Conservation (phyloP, 2,329 filamentous ascomycete species). For the Fusarium nodosum region DNA sequence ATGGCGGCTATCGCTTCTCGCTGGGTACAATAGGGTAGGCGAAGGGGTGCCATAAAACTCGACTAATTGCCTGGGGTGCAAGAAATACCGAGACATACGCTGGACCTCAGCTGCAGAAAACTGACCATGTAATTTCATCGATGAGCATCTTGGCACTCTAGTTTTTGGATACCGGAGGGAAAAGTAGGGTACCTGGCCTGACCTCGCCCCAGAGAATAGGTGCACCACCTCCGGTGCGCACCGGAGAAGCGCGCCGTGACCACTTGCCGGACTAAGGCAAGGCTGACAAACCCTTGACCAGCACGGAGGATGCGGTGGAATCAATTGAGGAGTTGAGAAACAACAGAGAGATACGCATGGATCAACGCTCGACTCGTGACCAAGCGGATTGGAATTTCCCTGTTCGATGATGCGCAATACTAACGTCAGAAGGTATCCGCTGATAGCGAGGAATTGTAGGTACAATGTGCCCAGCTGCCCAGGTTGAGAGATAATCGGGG, state of each 20-base stretch:
- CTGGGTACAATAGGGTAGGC: constrained; percentile 1
- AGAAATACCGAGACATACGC: background rate
- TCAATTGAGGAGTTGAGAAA: background rate
- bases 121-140: background rate
- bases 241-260: constrained; percentile 34
- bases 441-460: constrained; percentile 6
- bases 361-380: constrained; percentile 19
- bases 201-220: constrained; percentile 16
- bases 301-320: constrained; percentile 15
- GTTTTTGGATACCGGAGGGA: background rate
- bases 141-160: background rate
- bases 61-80: background rate
- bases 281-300: constrained; percentile 29
- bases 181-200: constrained; percentile 27
- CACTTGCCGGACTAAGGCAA: constrained; percentile 33
- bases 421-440: constrained; percentile 6
- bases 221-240: constrained; percentile 28
- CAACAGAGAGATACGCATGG: constrained; percentile 17
- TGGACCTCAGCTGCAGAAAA: background rate
- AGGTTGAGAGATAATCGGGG: constrained; percentile 2
- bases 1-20: constrained; percentile 31
- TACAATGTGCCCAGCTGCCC: background rate
- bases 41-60: background rate
- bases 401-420: background rate
- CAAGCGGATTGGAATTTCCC: background rate